Base-by-base conservation (phyloP, 371 early-diverging fungal species). In the Mortierella sp. region DNA sequence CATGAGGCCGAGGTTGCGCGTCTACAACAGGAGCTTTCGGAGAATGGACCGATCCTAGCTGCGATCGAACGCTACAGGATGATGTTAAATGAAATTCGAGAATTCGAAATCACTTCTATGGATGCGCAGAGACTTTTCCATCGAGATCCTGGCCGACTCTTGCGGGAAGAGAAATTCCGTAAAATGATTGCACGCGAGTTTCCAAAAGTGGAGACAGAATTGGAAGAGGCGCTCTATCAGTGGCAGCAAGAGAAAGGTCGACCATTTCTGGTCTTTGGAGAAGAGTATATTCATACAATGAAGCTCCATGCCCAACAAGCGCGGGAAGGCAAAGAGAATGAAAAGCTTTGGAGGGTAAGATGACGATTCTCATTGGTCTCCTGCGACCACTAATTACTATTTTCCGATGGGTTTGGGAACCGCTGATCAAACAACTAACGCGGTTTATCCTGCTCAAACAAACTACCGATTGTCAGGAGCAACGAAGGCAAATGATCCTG, bases 191-290 rank as follows among this genome's bases (percentile, higher is more conserved):
- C 66, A 3, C 66, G 74, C 1, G 74, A 79, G 30, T 64, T 73
- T 23, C 80, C 80, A 21, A 70, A 57, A 47, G 45, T 70, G 14
- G 70, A 73, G 37, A n/a, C 53, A 0, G 74, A 73, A 26, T 61
- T 79, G 0, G 64, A 63, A 53, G 64, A 60, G 26, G 67, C 70
- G 1, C 58, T 79, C 4, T 62, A 53, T 26, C 50, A 63, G 29
- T 79, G 66, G 67, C 74, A 79, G 29, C 57, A 70, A 37, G 28
- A n/a, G 26, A 62, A 79, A 23, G 70, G 70, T 9, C 50, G 48
- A 0, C 80, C 73, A 11, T 79, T 79, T 30, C 21, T 79, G 58
- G 80, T 73, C 5, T 73, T 70, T 60, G 80, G 80, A 26, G 80
- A 79, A 28, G 60, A 64, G 18, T 79, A 73, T 28, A 66, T 79